Evolutionary conservation across 2,329 filamentous ascomycete genomes (phyloP), one percentile per base, ranked within the genome.

Genomic region (Sclerotinia trifoliorum): DNA sequence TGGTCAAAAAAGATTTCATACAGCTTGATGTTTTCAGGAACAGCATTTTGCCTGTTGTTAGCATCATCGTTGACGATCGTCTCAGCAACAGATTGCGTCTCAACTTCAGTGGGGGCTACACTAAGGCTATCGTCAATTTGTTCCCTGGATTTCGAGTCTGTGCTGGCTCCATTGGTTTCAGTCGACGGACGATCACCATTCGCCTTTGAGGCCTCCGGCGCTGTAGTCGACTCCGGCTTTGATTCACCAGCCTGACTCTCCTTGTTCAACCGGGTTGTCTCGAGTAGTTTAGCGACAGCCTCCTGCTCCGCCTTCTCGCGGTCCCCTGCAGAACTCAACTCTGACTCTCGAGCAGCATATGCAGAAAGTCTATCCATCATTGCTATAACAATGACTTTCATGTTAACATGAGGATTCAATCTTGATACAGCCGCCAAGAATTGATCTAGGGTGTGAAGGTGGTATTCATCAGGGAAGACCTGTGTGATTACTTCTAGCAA

Each of bases 1-100:
- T 98, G 95, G 64, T 93, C 90, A 77, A 98, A 96, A 83, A 98
- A 99, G 69, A 98, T 92, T 80, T 98, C 94, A 79, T 98, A 98
- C 32, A 99, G 86, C 80, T 92, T 94, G 68, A 97, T 88, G 75
- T 93, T 90, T 65, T 89, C 85, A 0, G 90, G 89, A 72, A 93
- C 91, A 26, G 86, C 82, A 74, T 80, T 79, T 61, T 52, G 74
- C 67, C 72, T 74, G 4, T 80, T 79, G 21, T 80, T 79, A 5
- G 81, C 78, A 35, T 81, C 82, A 63, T 87, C 74, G 2, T 67
- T 70, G 19, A 73, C 71, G 67, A 73, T 70, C 3, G 67, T 65
- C 54, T 68, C 42, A 42, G 60, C 17, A 21, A 39, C 64, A 49
- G 69, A 65, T 44, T 73, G 67, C 24, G 71, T 49, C 49, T 71